Percentiles rank a stretch among this genome's conserved stretches.
These are phyloP conservation scores for Neodidymelliopsis sp. DNA, from an alignment of 2,329 filamentous ascomycete genomes.

Conservation along the genomic window DNA sequence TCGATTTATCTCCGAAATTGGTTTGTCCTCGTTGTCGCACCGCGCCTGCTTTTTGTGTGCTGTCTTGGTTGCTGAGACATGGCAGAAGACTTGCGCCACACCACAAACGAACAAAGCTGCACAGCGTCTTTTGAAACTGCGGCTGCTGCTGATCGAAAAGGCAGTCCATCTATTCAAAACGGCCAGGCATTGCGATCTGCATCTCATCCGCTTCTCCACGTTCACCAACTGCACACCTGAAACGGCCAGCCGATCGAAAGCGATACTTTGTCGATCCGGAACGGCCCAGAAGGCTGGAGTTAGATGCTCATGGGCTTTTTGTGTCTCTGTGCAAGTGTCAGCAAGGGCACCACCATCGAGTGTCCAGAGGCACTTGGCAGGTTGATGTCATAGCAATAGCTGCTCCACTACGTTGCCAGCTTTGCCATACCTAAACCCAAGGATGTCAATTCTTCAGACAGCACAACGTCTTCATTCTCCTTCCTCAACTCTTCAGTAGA, in stretches of 20 bases:
- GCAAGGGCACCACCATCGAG: too few relatives aligned
- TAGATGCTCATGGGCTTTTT: too few relatives aligned
- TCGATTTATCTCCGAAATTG: constrained; percentile 6
- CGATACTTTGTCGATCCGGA: constrained; percentile 1
- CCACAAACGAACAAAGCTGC: constrained; percentile 1
- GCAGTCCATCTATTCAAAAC: constrained; percentile 11
- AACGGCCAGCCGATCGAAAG: constrained; percentile 7
- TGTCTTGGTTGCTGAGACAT: constrained; percentile 9
- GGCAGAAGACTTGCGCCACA: too few relatives aligned
- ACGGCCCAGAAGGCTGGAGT: not conserved
- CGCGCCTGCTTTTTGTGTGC: constrained; percentile 10
- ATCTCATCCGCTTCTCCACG: constrained; percentile 12
- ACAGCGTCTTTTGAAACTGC: constrained; percentile 1
- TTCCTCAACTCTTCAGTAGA: too few relatives aligned
- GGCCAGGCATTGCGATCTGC: constrained; percentile 8
- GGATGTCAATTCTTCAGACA: too few relatives aligned
- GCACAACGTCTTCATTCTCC: too few relatives aligned
- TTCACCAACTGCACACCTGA: constrained; percentile 10
- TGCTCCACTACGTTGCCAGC: too few relatives aligned
- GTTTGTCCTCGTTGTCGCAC: constrained; percentile 7
- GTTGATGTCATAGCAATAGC: too few relatives aligned
- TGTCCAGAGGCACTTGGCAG: too few relatives aligned
- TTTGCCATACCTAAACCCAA: too few relatives aligned
- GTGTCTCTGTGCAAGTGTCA: too few relatives aligned
- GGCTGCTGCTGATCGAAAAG: not conserved